Percentiles rank a stretch among this genome's conserved stretches.
Evolutionary conservation across 805 yeast genomes (phyloP).

Genomic region (Saccharomycopsis oosterbeekiorum): DNA sequence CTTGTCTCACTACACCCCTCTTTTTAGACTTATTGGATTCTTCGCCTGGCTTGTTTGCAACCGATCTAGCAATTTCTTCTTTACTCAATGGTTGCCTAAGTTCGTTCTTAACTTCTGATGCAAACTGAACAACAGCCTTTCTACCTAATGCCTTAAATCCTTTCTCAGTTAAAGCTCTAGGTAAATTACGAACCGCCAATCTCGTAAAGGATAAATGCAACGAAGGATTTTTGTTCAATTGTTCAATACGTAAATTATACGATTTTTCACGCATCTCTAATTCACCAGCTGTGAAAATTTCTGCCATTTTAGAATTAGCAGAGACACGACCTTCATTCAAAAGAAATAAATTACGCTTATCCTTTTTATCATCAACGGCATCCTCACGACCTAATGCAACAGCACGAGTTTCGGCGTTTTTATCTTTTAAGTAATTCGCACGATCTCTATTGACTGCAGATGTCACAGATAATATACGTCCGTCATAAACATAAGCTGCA

Average conservation of each 20-base stretch:
- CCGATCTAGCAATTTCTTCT: conserved; percentile 80
- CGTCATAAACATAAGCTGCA: conserved; percentile 82
- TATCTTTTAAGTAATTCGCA: conserved; percentile 65
- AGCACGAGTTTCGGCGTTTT: conserved; percentile 61
- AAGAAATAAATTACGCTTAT: conserved; percentile 74
- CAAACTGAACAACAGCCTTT: conserved; percentile 89
- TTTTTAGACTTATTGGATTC: conserved; percentile 57
- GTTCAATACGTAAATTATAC: conserved; percentile 75
- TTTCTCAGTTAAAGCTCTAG: conserved; percentile 84
- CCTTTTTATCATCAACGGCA: conserved; percentile 55
- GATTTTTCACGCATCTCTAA: conserved; percentile 84
- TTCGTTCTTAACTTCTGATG: conserved; percentile 70
- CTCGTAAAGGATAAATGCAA: conserved; percentile 90
- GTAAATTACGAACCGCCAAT: conserved; percentile 87
- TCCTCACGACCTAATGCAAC: conserved; percentile 65
- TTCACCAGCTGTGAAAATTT: conserved; percentile 57
- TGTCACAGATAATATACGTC: conserved; percentile 76
- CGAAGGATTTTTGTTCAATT: conserved; percentile 81
- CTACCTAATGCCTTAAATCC: conserved; percentile 87
- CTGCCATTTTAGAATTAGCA: conserved; percentile 68
- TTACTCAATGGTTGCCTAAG: conserved; percentile 77
- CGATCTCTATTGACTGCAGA: conserved; percentile 82
- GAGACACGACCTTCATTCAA: conserved; percentile 92
- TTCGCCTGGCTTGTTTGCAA: conserved; percentile 43
- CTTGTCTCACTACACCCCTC: conserved; percentile 85